Percentiles rank a stretch among this genome's conserved stretches.
phyloP scores from a whole-genome alignment of 768 basidiomycete species.

The Mycena galopus region DNA sequence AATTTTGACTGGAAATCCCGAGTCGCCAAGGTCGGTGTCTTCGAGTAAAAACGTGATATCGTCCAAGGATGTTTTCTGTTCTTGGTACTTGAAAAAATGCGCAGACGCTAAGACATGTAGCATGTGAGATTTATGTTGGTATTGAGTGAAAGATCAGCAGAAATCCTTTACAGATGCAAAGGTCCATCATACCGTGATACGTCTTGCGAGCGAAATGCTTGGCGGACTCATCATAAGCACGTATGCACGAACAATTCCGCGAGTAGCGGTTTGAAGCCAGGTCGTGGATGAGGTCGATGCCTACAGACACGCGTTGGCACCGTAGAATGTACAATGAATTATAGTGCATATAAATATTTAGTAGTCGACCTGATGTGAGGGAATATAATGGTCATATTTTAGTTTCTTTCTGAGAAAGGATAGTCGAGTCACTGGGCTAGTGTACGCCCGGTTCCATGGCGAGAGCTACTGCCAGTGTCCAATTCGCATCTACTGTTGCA shows the following conservation, averaged over 20 bases:
- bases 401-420: background rate
- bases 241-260: constrained; percentile 25
- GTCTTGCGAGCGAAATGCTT: constrained; percentile 11
- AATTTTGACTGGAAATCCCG: background rate
- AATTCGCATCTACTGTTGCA: background rate
- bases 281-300: no score
- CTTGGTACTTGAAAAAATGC: constrained; percentile 17
- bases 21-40: background rate
- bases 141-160: background rate
- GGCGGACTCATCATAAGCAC: constrained; percentile 19
- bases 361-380: constrained; percentile 7
- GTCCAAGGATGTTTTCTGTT: constrained; percentile 9
- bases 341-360: constrained; percentile 9
- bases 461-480: background rate
- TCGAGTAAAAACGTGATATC: background rate
- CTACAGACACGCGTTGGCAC: no score
- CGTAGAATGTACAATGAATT: background rate
- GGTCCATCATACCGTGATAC: constrained; percentile 14
- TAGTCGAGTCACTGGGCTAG: background rate
- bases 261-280: background rate
- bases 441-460: constrained; percentile 6
- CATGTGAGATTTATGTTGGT: background rate
- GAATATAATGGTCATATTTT: constrained; percentile 17
- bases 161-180: constrained; percentile 6
- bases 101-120: constrained; percentile 14